These are phyloP conservation scores for Pseudocercospora pini-densiflorae DNA, from an alignment of 2,329 filamentous ascomycete genomes.

Conservation along the genomic window DNA sequence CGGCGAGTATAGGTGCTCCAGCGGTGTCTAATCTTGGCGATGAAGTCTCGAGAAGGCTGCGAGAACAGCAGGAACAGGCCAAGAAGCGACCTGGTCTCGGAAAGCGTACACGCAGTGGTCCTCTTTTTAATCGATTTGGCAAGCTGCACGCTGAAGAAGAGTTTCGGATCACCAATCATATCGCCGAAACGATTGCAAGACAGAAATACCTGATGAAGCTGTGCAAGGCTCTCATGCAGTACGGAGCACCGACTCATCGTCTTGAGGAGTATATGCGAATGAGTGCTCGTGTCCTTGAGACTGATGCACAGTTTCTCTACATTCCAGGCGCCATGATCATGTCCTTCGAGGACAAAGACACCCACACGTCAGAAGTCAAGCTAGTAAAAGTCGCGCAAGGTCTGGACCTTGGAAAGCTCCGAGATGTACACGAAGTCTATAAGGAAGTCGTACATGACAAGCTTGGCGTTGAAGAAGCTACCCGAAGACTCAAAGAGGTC, in stretches of 20 bases:
- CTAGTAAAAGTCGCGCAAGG: conserved; percentile 71
- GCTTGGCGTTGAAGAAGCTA: conserved; percentile 74
- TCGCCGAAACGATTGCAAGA: conserved; percentile 72
- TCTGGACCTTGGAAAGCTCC: conserved; percentile 73
- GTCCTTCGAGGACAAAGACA: conserved; percentile 76
- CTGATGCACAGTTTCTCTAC: conserved; percentile 88
- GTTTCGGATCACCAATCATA: conserved; percentile 63
- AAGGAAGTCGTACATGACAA: conserved; percentile 79
- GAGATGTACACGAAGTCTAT: conserved; percentile 77
- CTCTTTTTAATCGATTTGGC: conserved; percentile 41
- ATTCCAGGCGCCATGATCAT: conserved; percentile 94
- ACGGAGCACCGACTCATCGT: conserved; percentile 84
- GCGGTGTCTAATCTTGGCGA: conserved; percentile 47
- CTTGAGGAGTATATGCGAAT: conserved; percentile 91
- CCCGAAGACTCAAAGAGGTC: conserved; percentile 65
- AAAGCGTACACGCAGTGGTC: conserved; percentile 36
- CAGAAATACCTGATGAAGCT: conserved; percentile 85
- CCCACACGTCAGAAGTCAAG: conserved; percentile 80
- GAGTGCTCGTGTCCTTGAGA: conserved; percentile 85
- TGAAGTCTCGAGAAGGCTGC: conserved; percentile 47
- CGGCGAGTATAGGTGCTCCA: conserved; percentile 48
- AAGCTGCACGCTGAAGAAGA: conserved; percentile 53
- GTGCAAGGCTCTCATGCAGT: conserved; percentile 85
- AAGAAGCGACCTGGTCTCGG: conserved; percentile 36
- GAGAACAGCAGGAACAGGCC: conserved; percentile 45